These are phyloP conservation scores for Pichia thaimueangensis DNA, from an alignment of 805 yeast species.

Conservation along the genomic window DNA sequence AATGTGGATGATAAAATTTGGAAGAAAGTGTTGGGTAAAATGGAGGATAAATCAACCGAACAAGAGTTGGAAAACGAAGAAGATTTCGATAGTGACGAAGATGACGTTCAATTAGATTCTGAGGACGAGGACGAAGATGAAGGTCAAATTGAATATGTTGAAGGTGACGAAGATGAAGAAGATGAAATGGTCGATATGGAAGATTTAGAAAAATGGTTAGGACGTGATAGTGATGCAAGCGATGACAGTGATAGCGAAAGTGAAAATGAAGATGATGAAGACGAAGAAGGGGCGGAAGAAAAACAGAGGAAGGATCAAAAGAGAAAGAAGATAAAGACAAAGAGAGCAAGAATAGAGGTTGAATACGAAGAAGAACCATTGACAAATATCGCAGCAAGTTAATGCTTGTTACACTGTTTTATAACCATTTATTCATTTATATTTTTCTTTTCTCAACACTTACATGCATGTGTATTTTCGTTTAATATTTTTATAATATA, in stretches of 20 bases:
- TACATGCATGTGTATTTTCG: no score
- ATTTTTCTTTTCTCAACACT: no score
- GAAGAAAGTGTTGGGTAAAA: constrained; percentile 82
- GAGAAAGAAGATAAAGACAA: constrained; percentile 53
- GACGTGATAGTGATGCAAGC: constrained; percentile 28
- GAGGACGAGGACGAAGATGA: constrained; percentile 51
- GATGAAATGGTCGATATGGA: constrained; percentile 89
- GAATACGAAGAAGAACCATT: constrained; percentile 62
- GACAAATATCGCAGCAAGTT: constrained; percentile 23
- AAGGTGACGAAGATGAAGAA: constrained; percentile 83
- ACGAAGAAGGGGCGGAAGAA: constrained; percentile 20
- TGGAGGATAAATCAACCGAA: constrained; percentile 49
- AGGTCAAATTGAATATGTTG: constrained; percentile 83
- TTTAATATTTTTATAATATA: no score
- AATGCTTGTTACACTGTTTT: neutral
- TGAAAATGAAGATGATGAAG: constrained; percentile 31
- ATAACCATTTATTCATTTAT: neutral
- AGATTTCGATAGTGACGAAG: constrained; percentile 77
- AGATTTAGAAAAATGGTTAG: constrained; percentile 84
- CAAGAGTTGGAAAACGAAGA: constrained; percentile 66
- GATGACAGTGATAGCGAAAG: neutral
- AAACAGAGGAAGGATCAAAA: constrained; percentile 33
- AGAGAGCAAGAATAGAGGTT: constrained; percentile 54
- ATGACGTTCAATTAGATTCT: constrained; percentile 45
- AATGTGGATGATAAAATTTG: constrained; percentile 95